These are phyloP conservation scores for Neoboletus magnificus DNA, from an alignment of 768 basidiomycete species.

Conservation along the genomic window DNA sequence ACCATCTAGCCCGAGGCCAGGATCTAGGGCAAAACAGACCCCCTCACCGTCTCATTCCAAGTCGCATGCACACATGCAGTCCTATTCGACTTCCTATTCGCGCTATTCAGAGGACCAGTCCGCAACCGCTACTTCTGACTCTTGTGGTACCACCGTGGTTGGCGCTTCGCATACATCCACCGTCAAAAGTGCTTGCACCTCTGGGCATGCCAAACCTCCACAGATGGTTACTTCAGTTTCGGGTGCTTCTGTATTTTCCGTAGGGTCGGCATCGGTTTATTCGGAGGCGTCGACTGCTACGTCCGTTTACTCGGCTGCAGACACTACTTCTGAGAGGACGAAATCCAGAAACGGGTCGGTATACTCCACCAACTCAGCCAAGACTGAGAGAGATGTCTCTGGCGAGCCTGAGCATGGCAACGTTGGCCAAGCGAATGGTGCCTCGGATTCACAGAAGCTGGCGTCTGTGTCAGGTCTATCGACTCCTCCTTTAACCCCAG, in stretches of 20 bases:
- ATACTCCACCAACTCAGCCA: constrained; percentile 5
- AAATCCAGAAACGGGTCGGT: constrained; percentile 16
- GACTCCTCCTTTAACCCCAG: neutral
- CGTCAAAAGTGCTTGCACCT: neutral
- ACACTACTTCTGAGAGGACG: neutral
- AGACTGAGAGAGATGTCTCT: constrained; percentile 18
- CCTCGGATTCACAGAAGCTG: neutral
- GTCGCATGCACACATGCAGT: constrained; percentile 14
- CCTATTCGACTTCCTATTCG: constrained; percentile 16
- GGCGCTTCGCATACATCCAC: neutral
- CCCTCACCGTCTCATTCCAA: constrained; percentile 16
- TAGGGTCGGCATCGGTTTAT: constrained; percentile 25
- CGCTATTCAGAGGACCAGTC: constrained; percentile 15
- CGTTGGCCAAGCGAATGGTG: constrained; percentile 1
- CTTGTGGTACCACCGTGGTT: constrained; percentile 3
- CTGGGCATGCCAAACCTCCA: constrained; percentile 18
- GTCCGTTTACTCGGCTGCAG: constrained; percentile 15
- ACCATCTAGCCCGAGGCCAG: constrained; percentile 15
- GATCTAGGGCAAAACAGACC: constrained; percentile 15
- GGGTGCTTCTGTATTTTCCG: constrained; percentile 27
- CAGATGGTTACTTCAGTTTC: constrained; percentile 25
- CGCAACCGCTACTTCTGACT: neutral
- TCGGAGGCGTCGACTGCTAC: constrained; percentile 29
- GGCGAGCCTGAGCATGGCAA: constrained; percentile 11
- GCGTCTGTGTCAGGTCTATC: neutral